Base-by-base conservation (phyloP, 1,284 basidiomycete species). In the Cystobasidium slooffiae region DNA sequence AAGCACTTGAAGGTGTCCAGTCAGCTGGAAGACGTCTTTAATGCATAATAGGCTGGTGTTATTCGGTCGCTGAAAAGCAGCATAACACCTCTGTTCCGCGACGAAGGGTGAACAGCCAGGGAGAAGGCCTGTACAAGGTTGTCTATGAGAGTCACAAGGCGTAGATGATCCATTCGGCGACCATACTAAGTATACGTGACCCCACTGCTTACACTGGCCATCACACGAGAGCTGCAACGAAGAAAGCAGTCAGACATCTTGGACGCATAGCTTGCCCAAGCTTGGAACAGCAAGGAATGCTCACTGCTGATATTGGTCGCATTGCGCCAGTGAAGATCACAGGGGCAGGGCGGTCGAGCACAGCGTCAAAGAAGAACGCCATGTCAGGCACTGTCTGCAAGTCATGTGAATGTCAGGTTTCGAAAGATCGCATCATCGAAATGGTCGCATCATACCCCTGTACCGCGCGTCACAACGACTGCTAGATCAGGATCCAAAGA, bases 1-100 rank as follows among this genome's bases (percentile, higher is more conserved):
- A 65, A 47, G 18, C 43, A 46, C 47, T 51, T 46, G 44, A 65
- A 65, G 31, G 62, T 65, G 31, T 65, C 62, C 62, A 65, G 16
- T 6, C 44, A 41, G 31, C 47, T 65, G 43, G 62, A 39, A 18
- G 62, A 65, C 3, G 24, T n/a, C 46, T 65, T 65, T 20, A 51
- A 10, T 10, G 62, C 47, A 14, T 65, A 65, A 37, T n/a, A 46
- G 44, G 41, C 62, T 10, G 62, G 41, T 1, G 43, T 3, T 5
- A 65, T 65, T 18, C 62, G 62, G 62, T 65, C 62, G 47, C 43
- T 65, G 22, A 65, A 37, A 12, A 24, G 18, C 16, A 65, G 20
- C 46, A 65, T 65, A 9, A 65, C 62, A n/a, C 62, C 62, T n/a
- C 62, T 16, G 39, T 37, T 24, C 9, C 62, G 62, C 1, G 41